A percentile compares a stretch with the other conserved stretches of the same genome.
Conservation (phyloP, 192 early-diverging fungal species). For the Linnemannia schmuckeri region DNA sequence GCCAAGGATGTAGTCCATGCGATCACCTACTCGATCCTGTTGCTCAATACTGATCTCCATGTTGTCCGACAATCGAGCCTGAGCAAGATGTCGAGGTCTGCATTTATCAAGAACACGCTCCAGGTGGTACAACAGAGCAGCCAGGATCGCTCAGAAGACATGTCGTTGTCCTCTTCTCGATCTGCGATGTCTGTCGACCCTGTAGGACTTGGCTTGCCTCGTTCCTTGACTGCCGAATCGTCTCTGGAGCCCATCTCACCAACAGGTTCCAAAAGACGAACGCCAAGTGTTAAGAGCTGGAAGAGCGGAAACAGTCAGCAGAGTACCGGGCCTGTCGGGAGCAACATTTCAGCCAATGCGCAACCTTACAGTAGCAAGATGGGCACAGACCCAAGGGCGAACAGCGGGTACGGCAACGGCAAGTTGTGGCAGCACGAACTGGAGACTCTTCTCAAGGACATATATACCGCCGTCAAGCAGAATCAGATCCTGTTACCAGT, state of each 20-base stretch:
- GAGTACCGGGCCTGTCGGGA: background rate
- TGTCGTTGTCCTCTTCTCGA: background rate
- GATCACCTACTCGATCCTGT: conserved; percentile 85
- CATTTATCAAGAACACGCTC: conserved; percentile 82
- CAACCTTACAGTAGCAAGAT: conserved; percentile 16
- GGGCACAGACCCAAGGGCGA: conserved; percentile 37
- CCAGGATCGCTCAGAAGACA: conserved; percentile 32
- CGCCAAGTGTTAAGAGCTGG: conserved; percentile 59
- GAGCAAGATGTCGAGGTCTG: conserved; percentile 80
- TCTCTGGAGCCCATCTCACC: background rate
- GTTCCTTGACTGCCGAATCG: conserved; percentile 22
- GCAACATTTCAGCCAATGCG: background rate
- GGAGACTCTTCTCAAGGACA: conserved; percentile 69
- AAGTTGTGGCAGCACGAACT: conserved; percentile 68
- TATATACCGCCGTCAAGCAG: conserved; percentile 71
- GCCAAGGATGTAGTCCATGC: conserved; percentile 86
- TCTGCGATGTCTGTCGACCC: background rate
- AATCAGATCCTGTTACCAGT: conserved; percentile 69
- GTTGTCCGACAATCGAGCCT: conserved; percentile 80
- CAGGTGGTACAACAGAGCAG: conserved; percentile 37
- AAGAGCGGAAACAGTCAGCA: conserved; percentile 53
- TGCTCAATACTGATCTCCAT: conserved; percentile 95
- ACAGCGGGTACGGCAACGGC: conserved; percentile 42
- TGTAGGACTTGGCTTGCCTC: conserved; percentile 12
- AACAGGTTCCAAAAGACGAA: conserved; percentile 15